phyloP scores from a whole-genome alignment of 2,329 filamentous ascomycete species.

The Penicillium corylophilum region DNA sequence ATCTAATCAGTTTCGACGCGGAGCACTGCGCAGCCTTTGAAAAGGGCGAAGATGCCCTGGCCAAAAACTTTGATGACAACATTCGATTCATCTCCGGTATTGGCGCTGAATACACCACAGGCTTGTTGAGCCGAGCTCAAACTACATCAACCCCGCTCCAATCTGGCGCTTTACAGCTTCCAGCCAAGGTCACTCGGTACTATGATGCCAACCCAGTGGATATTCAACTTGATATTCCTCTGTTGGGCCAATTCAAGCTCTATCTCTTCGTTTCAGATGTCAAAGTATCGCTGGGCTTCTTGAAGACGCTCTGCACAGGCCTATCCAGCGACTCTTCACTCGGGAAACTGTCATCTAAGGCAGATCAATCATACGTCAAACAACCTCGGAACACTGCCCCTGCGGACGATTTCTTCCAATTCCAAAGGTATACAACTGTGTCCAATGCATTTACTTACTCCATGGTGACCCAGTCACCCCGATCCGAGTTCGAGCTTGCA shows the following conservation, averaged over 20 bases:
- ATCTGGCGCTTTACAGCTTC: constrained; percentile 54
- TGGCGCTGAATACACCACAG: constrained; percentile 65
- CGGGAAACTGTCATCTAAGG: constrained; percentile 58
- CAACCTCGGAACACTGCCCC: constrained; percentile 58
- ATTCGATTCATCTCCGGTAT: constrained; percentile 72
- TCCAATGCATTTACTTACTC: constrained; percentile 69
- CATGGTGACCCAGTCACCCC: constrained; percentile 65
- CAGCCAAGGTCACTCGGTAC: constrained; percentile 70
- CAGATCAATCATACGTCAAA: constrained; percentile 60
- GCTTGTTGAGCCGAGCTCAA: constrained; percentile 57
- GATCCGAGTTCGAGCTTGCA: constrained; percentile 63
- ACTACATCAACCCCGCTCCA: constrained; percentile 37
- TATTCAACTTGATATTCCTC: constrained; percentile 73
- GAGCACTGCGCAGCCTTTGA: constrained; percentile 55
- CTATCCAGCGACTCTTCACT: constrained; percentile 50
- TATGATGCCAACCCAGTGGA: constrained; percentile 77
- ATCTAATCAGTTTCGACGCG: constrained; percentile 32
- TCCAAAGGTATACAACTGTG: constrained; percentile 66
- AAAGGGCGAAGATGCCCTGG: constrained; percentile 62
- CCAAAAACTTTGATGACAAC: constrained; percentile 68
- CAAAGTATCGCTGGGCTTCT: constrained; percentile 55
- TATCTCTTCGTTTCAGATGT: constrained; percentile 70
- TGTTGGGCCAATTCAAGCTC: constrained; percentile 73
- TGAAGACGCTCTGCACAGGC: constrained; percentile 58
- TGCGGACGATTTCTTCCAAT: constrained; percentile 65